These are phyloP conservation scores for Pilobolus umbonatus DNA, from an alignment of 192 early-diverging fungal species.

Conservation along the genomic window DNA sequence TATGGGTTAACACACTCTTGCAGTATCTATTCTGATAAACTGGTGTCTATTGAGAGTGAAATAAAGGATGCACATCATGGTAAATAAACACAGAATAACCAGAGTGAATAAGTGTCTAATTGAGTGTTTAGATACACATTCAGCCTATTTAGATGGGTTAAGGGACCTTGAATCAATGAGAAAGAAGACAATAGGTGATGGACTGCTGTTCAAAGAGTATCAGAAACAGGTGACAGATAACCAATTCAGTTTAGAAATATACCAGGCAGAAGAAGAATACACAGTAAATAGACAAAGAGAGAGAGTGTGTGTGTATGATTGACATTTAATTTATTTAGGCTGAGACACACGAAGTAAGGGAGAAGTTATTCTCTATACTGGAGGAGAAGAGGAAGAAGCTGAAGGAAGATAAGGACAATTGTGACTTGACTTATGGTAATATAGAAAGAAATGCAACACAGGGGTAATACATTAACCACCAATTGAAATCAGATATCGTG, in stretches of 20 bases:
- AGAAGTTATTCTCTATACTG: slow-evolving; percentile 69
- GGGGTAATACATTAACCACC: slow-evolving; percentile 4
- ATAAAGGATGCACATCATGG: slow-evolving; percentile 38
- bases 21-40: slow-evolving; percentile 3
- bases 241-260: slow-evolving; percentile 55
- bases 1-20: not conserved
- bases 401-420: slow-evolving; percentile 80
- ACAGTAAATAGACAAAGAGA: slow-evolving; percentile 37
- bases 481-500: slow-evolving; percentile 17
- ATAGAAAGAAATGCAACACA: not conserved
- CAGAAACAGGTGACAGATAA: slow-evolving; percentile 64
- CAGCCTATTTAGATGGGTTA: slow-evolving; percentile 43
- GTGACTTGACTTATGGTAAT: slow-evolving; percentile 67
- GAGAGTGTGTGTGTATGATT: not conserved
- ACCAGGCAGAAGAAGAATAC: slow-evolving; percentile 62
- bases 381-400: slow-evolving; percentile 74
- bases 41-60: slow-evolving; percentile 38
- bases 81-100: slow-evolving; percentile 15
- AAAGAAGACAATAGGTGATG: slow-evolving; percentile 45
- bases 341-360: slow-evolving; percentile 65
- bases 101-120: not conserved
- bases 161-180: slow-evolving; percentile 54
- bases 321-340: slow-evolving; percentile 17
- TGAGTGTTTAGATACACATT: not conserved
- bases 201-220: slow-evolving; percentile 64